Conservation (phyloP, 2,329 filamentous ascomycete species). For the Elsinoe australis region DNA sequence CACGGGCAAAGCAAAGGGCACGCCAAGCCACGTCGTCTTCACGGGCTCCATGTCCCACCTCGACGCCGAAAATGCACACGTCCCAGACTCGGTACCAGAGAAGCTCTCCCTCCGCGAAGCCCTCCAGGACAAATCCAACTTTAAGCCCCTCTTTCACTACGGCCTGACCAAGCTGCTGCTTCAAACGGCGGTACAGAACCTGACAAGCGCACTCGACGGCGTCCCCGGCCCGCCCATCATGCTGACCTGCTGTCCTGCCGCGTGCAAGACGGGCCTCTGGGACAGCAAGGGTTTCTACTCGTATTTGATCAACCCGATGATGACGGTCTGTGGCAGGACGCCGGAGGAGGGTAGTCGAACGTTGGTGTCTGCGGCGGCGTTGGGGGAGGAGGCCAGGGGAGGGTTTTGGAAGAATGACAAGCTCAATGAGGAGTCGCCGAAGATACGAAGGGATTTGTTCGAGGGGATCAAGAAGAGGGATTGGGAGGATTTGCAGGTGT, state of each 20-base stretch:
- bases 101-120: constrained; percentile 8
- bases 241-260: constrained; percentile 31
- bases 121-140: not conserved
- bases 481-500: not conserved
- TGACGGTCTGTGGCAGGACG: constrained; percentile 25
- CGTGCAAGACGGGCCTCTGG: constrained; percentile 27
- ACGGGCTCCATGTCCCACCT: constrained; percentile 12
- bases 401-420: constrained; percentile 32
- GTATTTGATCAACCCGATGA: constrained; percentile 21
- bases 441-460: not conserved
- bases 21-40: constrained; percentile 3
- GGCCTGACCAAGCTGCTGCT: constrained; percentile 31
- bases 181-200: constrained; percentile 28
- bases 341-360: constrained; percentile 28
- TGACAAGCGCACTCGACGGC: constrained; percentile 17
- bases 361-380: constrained; percentile 29
- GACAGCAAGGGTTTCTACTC: constrained; percentile 26
- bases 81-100: not conserved
- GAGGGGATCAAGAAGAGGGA: constrained; percentile 2
- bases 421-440: constrained; percentile 20
- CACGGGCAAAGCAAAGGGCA: not conserved
- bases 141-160: constrained; percentile 22
- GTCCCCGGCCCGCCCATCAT: constrained; percentile 27
- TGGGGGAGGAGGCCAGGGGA: constrained; percentile 31
- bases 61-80: not conserved